phyloP scores from a whole-genome alignment of 2,329 filamentous ascomycete species.

The Penicillium sp. region DNA sequence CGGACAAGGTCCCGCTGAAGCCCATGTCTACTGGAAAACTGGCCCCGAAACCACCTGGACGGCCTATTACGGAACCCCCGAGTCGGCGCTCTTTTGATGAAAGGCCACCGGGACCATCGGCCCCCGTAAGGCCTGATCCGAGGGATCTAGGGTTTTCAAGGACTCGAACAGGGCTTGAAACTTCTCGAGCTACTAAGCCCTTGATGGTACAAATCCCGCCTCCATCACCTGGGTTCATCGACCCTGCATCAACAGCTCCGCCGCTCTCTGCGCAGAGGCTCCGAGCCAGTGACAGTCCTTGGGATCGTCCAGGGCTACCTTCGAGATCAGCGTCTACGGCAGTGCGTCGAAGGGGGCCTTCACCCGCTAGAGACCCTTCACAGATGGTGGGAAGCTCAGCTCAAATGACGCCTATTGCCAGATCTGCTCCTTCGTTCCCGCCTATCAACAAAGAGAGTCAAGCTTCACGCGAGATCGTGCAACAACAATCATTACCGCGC shows the following conservation, averaged over 20 bases:
- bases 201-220: slow-evolving; percentile 42
- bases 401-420: slow-evolving; percentile 22
- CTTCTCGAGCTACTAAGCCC: slow-evolving; percentile 39
- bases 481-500: slow-evolving; percentile 39
- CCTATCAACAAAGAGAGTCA: slow-evolving; percentile 28
- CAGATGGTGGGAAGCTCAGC: slow-evolving; percentile 20
- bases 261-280: slow-evolving; percentile 49
- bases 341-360: slow-evolving; percentile 30
- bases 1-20: slow-evolving; percentile 60
- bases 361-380: slow-evolving; percentile 31
- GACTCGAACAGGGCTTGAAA: slow-evolving; percentile 34
- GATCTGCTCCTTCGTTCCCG: slow-evolving; percentile 24
- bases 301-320: slow-evolving; percentile 58
- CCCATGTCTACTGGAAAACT: slow-evolving; percentile 23
- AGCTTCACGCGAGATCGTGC: slow-evolving; percentile 28
- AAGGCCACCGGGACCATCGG: slow-evolving; percentile 30
- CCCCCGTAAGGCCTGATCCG: slow-evolving; percentile 31
- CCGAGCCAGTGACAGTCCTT: slow-evolving; percentile 40
- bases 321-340: slow-evolving; percentile 42
- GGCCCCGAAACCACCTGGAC: slow-evolving; percentile 27
- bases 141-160: slow-evolving; percentile 42
- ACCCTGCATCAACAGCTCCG: slow-evolving; percentile 36
- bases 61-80: slow-evolving; percentile 36
- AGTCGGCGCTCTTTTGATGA: slow-evolving; percentile 39
- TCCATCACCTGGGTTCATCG: slow-evolving; percentile 28